phyloP scores from a whole-genome alignment of 306 rosid species.

The Vigna hirtella region DNA sequence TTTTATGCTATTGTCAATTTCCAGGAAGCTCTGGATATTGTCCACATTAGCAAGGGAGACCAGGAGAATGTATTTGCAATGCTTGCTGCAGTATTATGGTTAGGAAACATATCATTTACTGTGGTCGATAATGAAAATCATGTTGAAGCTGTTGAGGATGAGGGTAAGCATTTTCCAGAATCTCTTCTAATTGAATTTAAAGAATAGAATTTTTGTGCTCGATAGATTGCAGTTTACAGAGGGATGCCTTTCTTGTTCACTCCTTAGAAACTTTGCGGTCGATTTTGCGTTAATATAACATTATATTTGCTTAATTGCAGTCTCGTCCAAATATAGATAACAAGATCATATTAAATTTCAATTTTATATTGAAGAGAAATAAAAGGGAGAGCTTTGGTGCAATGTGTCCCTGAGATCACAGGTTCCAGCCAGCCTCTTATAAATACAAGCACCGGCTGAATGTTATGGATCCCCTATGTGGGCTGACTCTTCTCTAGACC shows the following conservation, averaged over 20 bases:
- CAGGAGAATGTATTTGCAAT: conserved; percentile 95
- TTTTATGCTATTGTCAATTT: conserved; percentile 39
- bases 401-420: not conserved
- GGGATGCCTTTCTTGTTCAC: not conserved
- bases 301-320: not conserved
- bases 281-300: conserved; percentile 8
- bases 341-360: conserved; percentile 1
- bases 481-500: not conserved
- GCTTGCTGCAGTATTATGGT: conserved; percentile 99
- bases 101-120: conserved; percentile 84
- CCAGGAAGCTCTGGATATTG: conserved; percentile 96
- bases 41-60: conserved; percentile 86
- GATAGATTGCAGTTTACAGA: conserved; percentile 15
- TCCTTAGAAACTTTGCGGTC: conserved; percentile 4
- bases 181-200: conserved; percentile 19
- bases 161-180: conserved; percentile 61
- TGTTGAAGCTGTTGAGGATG: conserved; percentile 83
- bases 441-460: not conserved
- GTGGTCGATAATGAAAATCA: conserved; percentile 95
- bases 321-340: not conserved
- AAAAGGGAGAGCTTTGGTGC: not conserved
- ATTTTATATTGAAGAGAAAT: not conserved
- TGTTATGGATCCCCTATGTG: not conserved
- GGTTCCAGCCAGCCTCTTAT: not conserved
- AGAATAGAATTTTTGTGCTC: not conserved